Evolutionary conservation across 1,284 basidiomycete species (phyloP).

Genomic region (Schizophyllum commune): DNA sequence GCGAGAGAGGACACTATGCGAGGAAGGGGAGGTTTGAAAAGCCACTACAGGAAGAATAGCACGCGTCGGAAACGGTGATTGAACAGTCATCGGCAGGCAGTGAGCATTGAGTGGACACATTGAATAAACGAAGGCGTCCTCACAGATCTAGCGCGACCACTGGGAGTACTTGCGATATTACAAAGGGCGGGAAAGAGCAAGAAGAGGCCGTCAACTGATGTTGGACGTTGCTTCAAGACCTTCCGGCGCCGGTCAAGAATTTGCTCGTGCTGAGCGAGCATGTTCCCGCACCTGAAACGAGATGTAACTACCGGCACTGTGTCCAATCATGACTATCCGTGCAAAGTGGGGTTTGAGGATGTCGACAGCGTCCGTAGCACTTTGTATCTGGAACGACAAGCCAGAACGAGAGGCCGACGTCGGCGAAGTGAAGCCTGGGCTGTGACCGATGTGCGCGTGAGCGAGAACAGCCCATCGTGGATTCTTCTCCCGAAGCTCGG

Average conservation of each 20-base stretch:
- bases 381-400: conserved; percentile 40
- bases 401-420: conserved; percentile 17
- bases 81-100: background rate
- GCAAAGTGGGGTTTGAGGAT: conserved; percentile 27
- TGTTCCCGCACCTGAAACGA: conserved; percentile 36
- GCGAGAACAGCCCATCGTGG: conserved; percentile 39
- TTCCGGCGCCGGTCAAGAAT: conserved; percentile 36
- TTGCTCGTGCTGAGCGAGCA: conserved; percentile 1
- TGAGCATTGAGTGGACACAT: background rate
- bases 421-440: conserved; percentile 24
- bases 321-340: conserved; percentile 42
- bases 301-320: conserved; percentile 59
- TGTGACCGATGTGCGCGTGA: conserved; percentile 47
- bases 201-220: conserved; percentile 31
- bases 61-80: background rate
- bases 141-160: conserved; percentile 40
- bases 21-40: conserved; percentile 40
- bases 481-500: conserved; percentile 31
- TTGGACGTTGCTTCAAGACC: conserved; percentile 21
- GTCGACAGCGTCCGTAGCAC: conserved; percentile 42
- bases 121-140: conserved; percentile 9
- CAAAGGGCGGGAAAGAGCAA: conserved; percentile 54
- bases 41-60: conserved; percentile 25
- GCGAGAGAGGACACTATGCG: conserved; percentile 32
- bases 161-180: conserved; percentile 47